Evolutionary conservation across 2,329 filamentous ascomycete genomes (phyloP), one percentile per base, ranked within the genome.

Genomic region (Fulvia fulva): DNA sequence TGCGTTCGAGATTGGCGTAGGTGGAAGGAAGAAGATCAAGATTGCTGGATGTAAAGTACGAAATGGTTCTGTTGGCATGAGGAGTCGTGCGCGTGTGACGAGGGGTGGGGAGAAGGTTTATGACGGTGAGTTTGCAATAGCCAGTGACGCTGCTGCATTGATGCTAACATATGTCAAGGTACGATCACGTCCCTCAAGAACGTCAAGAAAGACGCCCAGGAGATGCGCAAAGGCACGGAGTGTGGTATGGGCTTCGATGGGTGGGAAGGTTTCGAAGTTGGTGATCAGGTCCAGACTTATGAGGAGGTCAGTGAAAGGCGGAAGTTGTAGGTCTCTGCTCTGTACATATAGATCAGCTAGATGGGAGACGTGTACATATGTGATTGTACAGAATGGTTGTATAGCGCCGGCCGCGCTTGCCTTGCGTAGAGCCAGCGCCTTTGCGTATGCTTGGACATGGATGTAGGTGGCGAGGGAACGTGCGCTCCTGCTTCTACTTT

Each of bases 221-320:
- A 96, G 70, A 94, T 96, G 86, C 86, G 86, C 68, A 97, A 96
- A 76, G 92, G 91, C 58, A 85, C 83, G n/a, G 94, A 99, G 75
- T 99, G 94, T 68, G 94, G 94, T 65, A 87, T 99, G 65, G 86
- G 85, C 53, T 93, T 99, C 68, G 85, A 88, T 2, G 82, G 80
- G 30, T 99, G 91, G 85, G 81, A 88, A 50, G 88, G 85, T 22
- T 88, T 97, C 71, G 74, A 87, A 69, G 79, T 85, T 14, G 94
- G 93, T 26, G 94, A 99, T 75, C 84, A 87, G 73, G 83, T 99
- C 61, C 94, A 97, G 77, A 87, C 86, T 32, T 96, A 92, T 69
- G 90, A 96, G 70, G 88, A 92, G 75, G 81, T 86, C 19, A 76
- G 75, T 56, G 90, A 94, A 76, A 88, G 88, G 80, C 81, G 90